Evolutionary conservation across 306 rosid species (phyloP), one percentile per base, ranked within the genome.

Genomic region (Cicer yamashitae): DNA sequence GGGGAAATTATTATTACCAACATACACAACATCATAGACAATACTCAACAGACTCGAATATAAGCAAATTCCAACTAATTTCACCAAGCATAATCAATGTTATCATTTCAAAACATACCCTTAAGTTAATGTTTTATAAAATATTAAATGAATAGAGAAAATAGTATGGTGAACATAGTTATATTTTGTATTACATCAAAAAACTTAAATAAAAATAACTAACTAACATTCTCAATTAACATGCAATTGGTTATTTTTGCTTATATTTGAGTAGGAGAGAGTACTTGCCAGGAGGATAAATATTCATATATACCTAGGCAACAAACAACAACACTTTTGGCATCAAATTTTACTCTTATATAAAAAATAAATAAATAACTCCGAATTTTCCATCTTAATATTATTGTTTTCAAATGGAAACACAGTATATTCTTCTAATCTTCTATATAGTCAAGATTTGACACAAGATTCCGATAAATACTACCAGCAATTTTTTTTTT

Each of bases 281-380:
- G 25, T 14, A 52, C 58, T 52, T 13, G 6, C 17, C 8, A 11
- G 52, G 52, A 47, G 52, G 3, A 58, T 58, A 58, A 58, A 10
- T 73, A 50, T 60, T 40, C 48, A 20, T 50, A 61, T n/a, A 63
- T 25, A 79, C 44, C 62, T 7, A 30, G 7, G 41, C 58, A 34
- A 34, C 12, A 51, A 73, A 56, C 13, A 30, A 8, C 51, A 70
- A 57, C 30, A 2, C 13, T 4, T 57, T 30, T 50, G 77, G 20
- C 62, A 74, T 37, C 53, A 77, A 15, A 78, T n/a, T 50, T 30
- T 34, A 46, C 14, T 68, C 44, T 62, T 67, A 11, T 18, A 54
- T 10, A 18, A 54, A 25, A 25, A 25, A 22, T 22, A 20, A 43
- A 44, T 14, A 11, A 48, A 58, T n/a, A 58, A 8, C 46, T 13